Evolutionary conservation across 176 grass and related monocot genomes (phyloP), one percentile per base, ranked within the genome.

Genomic region (Saccharum spontaneum): DNA sequence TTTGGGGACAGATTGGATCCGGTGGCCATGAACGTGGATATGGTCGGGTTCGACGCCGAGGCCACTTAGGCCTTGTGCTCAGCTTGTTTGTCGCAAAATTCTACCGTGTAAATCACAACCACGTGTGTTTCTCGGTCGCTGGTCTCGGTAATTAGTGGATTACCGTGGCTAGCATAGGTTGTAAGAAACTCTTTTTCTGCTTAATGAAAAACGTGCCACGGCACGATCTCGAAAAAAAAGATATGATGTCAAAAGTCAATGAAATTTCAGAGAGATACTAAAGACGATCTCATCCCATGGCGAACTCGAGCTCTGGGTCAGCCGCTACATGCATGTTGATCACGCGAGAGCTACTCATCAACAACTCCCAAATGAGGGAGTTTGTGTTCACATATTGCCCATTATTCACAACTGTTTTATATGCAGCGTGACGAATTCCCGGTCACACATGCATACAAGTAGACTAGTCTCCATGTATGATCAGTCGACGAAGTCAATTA

Each of bases 381-480:
- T 18, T 78, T 1, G 1, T 5, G 69, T 60, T 30, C 68, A 65
- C 18, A 59, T 36, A 36, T 52, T 22, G 72, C 45, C 12, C 18
- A 20, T 73, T 20, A 50, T 22, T 2, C 39, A 10, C 65, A 36
- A 20, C 17, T 24, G 7, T 61, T 10, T 14, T 34, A 24, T 48
- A 31, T 40, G 26, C 45, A 52, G 34, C 6, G 17, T 15, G 30
- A 1, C 71, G 44, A 34, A 81, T 81, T 81, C 28, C 26, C 11
- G 44, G 28, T 36, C 26, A 68, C 40, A 36, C 78, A 48, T 49
- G 31, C 28, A 48, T 17, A 67, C 60, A 20, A 76, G 44, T 85
- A 44, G 73, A 85, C 46, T 59, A 78, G 46, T 85, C 66, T 60
- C 22, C 45, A 10, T n/a, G n/a, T n/a, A n/a, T 75, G 79, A 10